Evolutionary conservation across 140 eudicot genomes (phyloP), one percentile per base, ranked within the genome.

Genomic region (Flaveria floridana): DNA sequence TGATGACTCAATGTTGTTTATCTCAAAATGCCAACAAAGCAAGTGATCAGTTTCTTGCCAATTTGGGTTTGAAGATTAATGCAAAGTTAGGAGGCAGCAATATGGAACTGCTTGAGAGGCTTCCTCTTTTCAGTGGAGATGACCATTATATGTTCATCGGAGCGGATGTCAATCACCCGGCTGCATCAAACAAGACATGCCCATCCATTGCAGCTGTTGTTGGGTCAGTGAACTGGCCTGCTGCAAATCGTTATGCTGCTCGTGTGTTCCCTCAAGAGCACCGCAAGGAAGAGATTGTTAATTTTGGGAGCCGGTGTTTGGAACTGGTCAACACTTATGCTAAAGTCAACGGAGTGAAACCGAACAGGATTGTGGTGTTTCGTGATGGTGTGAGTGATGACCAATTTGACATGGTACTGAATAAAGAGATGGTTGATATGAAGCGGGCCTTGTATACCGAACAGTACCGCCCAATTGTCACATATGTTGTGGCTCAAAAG

Each of bases 351-450:
- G 68, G 64, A 11, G 86, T 71, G 21, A 71, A 63, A 64, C 97
- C 97, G 0, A 77, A 70, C 39, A 89, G 69, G 30, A 87, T 92
- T 52, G 72, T 92, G 9, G 82, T 92, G 14, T 92, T 87, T 41
- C 96, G 97, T 14, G 97, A 89, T 46, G 96, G 97, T 34, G 97
- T 92, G 12, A 89, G 97, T 52, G 95, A 92, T 14, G 89, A 88
- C 9, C 96, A 92, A 8, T 87, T 89, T 52, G 92, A 82, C 10
- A 92, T 89, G 97, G 96, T 89, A 20, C 86, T 92, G 20, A 86
- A 82, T 9, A 82, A 85, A 53, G 96, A 92, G 80, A 68, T 92
- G 64, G 58, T 50, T 0, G 94, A 84, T 68, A 18, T 92, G 74
- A 82, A 78, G 74, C 50, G 30, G 0, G 84, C 88, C 12, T 18